A percentile compares a stretch with the other conserved stretches of the same genome.
Evolutionary conservation across 768 basidiomycete species (phyloP).

Genomic region (Lactarius vividus): DNA sequence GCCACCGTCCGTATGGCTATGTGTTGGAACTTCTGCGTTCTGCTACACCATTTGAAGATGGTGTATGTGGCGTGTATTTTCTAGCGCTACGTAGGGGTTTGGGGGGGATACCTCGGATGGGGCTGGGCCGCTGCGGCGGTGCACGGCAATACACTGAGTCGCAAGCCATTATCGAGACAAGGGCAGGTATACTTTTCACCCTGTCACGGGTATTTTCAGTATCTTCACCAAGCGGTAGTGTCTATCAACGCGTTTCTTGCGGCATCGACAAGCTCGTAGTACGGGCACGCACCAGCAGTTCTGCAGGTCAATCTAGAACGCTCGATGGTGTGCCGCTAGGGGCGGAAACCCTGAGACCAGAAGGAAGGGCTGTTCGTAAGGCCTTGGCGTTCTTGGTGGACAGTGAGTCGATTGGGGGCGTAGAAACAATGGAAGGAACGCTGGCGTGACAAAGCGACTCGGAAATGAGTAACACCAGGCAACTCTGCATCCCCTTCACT

Average conservation of each 20-base stretch:
- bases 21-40: too few species aligned
- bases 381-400: constrained; percentile 57
- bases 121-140: too few species aligned
- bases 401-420: constrained; percentile 66
- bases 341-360: constrained; percentile 39
- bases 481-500: background rate
- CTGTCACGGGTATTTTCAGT: constrained; percentile 70
- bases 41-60: too few species aligned
- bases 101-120: too few species aligned
- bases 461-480: background rate
- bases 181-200: constrained; percentile 38
- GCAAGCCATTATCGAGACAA: too few species aligned
- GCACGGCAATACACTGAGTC: too few species aligned
- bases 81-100: too few species aligned
- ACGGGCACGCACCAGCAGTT: constrained; percentile 63
- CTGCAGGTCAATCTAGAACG: constrained; percentile 46
- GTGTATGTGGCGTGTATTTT: too few species aligned
- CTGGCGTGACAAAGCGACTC: background rate
- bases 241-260: constrained; percentile 60
- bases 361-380: constrained; percentile 46
- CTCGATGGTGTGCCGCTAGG: constrained; percentile 47
- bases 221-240: constrained; percentile 67
- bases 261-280: constrained; percentile 71
- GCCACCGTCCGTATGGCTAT: too few species aligned
- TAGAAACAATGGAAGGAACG: constrained; percentile 43